These are phyloP conservation scores for Huntiella bhutanensis DNA, from an alignment of 2,329 filamentous ascomycete species.

Conservation along the genomic window DNA sequence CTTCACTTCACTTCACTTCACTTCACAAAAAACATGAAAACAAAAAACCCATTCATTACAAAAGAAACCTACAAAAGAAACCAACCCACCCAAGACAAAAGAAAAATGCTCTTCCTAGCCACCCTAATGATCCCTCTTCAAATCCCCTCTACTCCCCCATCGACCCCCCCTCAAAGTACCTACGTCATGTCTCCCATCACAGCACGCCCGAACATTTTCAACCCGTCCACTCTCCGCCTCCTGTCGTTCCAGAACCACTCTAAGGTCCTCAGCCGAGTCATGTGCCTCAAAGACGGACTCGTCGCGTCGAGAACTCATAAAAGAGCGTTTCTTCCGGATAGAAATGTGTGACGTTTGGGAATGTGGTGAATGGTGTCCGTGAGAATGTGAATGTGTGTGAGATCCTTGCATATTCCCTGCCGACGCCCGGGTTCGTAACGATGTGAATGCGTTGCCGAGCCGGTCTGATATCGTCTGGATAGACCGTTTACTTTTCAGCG, in stretches of 20 bases:
- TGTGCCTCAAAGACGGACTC: constrained; percentile 41
- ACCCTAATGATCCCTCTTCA: not conserved
- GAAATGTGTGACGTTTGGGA: not conserved
- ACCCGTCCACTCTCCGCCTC: constrained; percentile 60
- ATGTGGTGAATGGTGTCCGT: too few relatives aligned
- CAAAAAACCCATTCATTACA: too few relatives aligned
- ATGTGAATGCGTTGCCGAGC: constrained; percentile 35
- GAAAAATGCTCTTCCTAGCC: too few relatives aligned
- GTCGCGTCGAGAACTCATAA: constrained; percentile 22
- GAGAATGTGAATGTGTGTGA: not conserved
- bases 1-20: too few relatives aligned
- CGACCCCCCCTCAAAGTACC: constrained; percentile 29
- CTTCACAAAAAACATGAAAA: too few relatives aligned
- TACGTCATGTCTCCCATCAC: constrained; percentile 83
- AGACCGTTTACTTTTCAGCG: constrained; percentile 17
- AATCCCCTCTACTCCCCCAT: constrained; percentile 17
- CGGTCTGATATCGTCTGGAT: constrained; percentile 35
- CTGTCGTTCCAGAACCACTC: constrained; percentile 60
- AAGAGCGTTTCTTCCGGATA: constrained; percentile 8
- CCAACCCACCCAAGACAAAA: too few relatives aligned
- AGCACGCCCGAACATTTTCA: constrained; percentile 93
- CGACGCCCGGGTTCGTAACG: constrained; percentile 30
- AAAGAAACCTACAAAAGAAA: too few relatives aligned
- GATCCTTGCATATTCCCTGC: constrained; percentile 3
- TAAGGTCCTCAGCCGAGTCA: constrained; percentile 67